phyloP scores from a whole-genome alignment of 345 rosid genomes.

The Physaria fendleri region DNA sequence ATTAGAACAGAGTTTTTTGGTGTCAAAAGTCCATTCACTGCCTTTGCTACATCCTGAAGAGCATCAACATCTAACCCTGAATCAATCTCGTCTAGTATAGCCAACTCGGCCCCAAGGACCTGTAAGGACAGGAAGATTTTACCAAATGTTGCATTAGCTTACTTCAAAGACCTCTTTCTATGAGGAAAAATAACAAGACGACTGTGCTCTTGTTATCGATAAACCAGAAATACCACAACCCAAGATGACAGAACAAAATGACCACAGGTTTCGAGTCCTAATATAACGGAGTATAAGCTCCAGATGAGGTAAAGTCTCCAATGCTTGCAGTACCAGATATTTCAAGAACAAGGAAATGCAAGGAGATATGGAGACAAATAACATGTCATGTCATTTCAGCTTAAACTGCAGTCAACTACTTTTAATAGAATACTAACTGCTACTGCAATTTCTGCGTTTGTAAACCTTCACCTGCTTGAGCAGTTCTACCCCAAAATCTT shows the following conservation, averaged over 20 bases:
- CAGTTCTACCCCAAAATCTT: not conserved
- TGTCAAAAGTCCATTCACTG: constrained; percentile 76
- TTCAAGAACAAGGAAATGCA: not conserved
- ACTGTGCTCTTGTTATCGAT: not conserved
- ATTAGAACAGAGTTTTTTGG: constrained; percentile 70
- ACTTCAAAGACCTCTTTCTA: not conserved
- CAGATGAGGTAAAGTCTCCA: not conserved
- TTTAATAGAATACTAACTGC: not conserved
- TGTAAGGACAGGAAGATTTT: constrained; percentile 15
- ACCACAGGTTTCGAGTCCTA: not conserved
- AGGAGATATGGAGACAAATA: not conserved
- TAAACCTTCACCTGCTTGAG: not conserved
- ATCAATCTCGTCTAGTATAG: constrained; percentile 85
- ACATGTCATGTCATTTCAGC: not conserved
- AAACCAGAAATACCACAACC: not conserved
- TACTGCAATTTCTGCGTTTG: not conserved
- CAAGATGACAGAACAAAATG: not conserved
- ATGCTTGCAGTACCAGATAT: not conserved
- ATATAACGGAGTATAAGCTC: not conserved
- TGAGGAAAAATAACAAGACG: not conserved
- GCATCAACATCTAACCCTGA: constrained; percentile 86
- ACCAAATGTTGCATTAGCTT: not conserved
- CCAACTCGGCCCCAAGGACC: constrained; percentile 82
- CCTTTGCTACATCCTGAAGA: constrained; percentile 70
- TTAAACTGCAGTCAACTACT: not conserved